Evolutionary conservation across 129 eudicot genomes (phyloP), one percentile per base, ranked within the genome.

Genomic region (Flaveria brownii): DNA sequence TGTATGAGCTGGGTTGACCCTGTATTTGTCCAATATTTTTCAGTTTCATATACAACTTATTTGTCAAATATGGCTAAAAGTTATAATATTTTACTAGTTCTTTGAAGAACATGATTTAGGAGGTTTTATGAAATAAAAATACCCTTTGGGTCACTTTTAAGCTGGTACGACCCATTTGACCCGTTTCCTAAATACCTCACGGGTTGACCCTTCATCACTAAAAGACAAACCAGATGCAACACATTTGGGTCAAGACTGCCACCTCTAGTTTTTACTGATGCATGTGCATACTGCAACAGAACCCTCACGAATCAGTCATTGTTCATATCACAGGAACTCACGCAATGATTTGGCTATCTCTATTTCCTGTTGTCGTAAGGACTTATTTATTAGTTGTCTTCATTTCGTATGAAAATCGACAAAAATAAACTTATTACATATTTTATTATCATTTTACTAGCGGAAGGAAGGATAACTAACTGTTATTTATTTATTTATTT

Each of bases 291-390:
- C 18, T 22, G 39, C 49, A 15, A 13, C 52, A 63, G 5, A 73
- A 23, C 20, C 17, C 70, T 82, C 55, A 52, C 43, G 50, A 69
- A 20, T n/a, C n/a, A 33, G 17, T 61, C 72, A 20, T 57, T 68
- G 26, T 62, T 42, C 55, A 63, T 74, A 41, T 13, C 52, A 43
- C 90, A 92, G 98, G 89, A 80, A 84, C 84, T 83, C 83, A 86
- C 6, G 81, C 89, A 54, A 83, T 90, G 92, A 73, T 85, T 80
- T 86, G 92, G 94, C 83, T 92, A 20, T 92, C 98, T 23, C 73
- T 90, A 47, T 70, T 90, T 76, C 98, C 98, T 59, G 84, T 88
- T 28, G 69, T 83, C 45, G 98, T 92, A 90, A 90, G 92, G 82
- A 76, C 30, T 64, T 73, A 20, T 39, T 72, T 61, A 45, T 75